These are phyloP conservation scores for Acacia concinna DNA, from an alignment of 331 rosid species.

Conservation along the genomic window DNA sequence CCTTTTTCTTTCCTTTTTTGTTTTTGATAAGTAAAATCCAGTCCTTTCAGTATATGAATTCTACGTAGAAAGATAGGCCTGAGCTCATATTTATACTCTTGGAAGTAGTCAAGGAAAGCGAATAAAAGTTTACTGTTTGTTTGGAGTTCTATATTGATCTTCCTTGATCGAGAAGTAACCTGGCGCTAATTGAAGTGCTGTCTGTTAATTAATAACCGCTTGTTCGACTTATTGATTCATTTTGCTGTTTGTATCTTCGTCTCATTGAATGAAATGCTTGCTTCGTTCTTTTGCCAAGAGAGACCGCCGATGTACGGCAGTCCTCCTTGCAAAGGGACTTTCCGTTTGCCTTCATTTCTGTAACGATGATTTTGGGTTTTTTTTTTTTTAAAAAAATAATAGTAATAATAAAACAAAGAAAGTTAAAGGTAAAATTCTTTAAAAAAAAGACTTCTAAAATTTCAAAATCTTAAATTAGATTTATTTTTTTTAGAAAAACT, in stretches of 20 bases:
- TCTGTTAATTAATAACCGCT: neutral
- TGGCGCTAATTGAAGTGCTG: neutral
- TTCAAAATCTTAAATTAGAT: too few species aligned
- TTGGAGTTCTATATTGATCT: neutral
- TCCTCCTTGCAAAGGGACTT: neutral
- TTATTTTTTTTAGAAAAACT: too few species aligned
- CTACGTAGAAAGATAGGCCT: neutral
- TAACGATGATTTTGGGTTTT: neutral
- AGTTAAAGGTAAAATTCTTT: too few species aligned
- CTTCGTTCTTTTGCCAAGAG: neutral
- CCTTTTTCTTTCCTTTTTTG: neutral
- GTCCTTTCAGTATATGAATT: neutral
- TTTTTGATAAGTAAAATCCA: too few species aligned
- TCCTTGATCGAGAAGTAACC: neutral
- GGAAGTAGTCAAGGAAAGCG: neutral
- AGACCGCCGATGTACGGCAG: neutral
- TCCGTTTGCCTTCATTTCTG: neutral
- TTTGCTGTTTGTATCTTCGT: neutral
- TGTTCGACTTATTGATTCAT: neutral
- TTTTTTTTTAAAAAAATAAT: neutral
- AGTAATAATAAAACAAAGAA: neutral
- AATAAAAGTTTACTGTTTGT: neutral
- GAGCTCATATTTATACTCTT: constrained; percentile 25
- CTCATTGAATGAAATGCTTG: neutral
- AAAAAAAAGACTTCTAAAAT: too few species aligned